phyloP scores from a whole-genome alignment of 495 filamentous ascomycete species.

The Astrocystis sublimbata region DNA sequence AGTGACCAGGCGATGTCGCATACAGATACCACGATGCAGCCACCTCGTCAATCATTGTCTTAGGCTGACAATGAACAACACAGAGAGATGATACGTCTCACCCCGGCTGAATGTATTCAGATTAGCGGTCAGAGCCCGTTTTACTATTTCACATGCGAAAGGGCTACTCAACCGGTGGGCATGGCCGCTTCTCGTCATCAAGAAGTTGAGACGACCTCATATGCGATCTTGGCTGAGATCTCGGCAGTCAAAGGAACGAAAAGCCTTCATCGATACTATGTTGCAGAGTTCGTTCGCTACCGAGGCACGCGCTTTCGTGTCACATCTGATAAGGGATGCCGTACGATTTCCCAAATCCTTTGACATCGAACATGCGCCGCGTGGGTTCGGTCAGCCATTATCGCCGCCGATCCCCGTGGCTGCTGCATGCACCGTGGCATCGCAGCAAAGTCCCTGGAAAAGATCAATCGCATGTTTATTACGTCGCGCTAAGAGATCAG shows the following conservation, averaged over 20 bases:
- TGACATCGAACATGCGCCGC: constrained; percentile 5
- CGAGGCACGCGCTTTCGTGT: neutral
- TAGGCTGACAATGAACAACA: constrained; percentile 14
- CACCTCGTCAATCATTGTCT: constrained; percentile 10
- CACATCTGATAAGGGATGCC: constrained; percentile 1
- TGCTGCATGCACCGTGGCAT: neutral
- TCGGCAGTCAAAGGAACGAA: constrained; percentile 9
- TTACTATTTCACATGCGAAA: neutral
- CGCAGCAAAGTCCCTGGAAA: neutral
- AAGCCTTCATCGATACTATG: constrained; percentile 6
- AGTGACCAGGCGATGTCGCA: constrained; percentile 9
- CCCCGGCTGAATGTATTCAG: constrained; percentile 7
- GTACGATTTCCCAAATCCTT: neutral
- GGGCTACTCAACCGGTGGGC: constrained; percentile 13
- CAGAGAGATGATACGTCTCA: constrained; percentile 14
- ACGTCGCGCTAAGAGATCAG: neutral
- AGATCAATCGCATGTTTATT: neutral
- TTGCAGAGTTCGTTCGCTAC: constrained; percentile 5
- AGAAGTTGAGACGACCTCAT: constrained; percentile 18
- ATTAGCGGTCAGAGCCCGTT: constrained; percentile 14
- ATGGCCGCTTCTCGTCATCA: constrained; percentile 20
- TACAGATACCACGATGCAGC: constrained; percentile 20
- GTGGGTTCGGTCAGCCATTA: constrained; percentile 15
- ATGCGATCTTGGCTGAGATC: neutral
- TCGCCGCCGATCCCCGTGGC: constrained; percentile 12